phyloP scores from a whole-genome alignment of 805 yeast species.

The Hanseniaspora lachancei region DNA sequence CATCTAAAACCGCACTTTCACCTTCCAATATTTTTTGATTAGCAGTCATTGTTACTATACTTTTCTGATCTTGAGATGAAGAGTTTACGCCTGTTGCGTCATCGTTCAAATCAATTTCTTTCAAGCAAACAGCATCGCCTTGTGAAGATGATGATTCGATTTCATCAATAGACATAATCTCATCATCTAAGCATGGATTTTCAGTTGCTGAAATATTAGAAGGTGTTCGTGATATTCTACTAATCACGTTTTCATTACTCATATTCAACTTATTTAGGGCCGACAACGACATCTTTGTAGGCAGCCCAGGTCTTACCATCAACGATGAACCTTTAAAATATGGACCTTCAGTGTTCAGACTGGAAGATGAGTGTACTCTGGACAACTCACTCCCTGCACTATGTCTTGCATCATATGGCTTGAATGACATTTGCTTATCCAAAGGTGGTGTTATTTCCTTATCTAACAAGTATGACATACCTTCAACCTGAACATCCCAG shows the following conservation, averaged over 20 bases:
- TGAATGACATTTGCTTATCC: neutral
- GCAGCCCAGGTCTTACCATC: neutral
- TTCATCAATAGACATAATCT: slow-evolving; percentile 36
- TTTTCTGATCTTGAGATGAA: slow-evolving; percentile 15
- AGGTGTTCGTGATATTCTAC: slow-evolving; percentile 20
- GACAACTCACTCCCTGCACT: neutral
- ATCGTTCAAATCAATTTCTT: neutral
- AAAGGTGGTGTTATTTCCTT: slow-evolving; percentile 3
- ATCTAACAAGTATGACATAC: neutral
- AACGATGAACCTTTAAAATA: neutral
- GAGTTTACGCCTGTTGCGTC: slow-evolving; percentile 15
- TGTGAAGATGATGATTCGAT: neutral
- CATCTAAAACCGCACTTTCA: slow-evolving; percentile 27
- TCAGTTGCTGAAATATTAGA: slow-evolving; percentile 15
- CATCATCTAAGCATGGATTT: slow-evolving; percentile 25
- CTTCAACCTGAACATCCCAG: slow-evolving; percentile 12
- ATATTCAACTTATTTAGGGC: neutral
- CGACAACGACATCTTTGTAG: slow-evolving; percentile 3
- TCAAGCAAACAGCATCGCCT: slow-evolving; percentile 19
- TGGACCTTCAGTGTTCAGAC: neutral
- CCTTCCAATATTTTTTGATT: slow-evolving; percentile 12
- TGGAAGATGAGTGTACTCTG: neutral
- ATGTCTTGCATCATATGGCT: neutral
- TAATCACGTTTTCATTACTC: slow-evolving; percentile 3
- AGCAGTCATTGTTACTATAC: slow-evolving; percentile 1